Evolutionary conservation across 192 early-diverging fungal species (phyloP).

Genomic region (Linnemannia exigua): DNA sequence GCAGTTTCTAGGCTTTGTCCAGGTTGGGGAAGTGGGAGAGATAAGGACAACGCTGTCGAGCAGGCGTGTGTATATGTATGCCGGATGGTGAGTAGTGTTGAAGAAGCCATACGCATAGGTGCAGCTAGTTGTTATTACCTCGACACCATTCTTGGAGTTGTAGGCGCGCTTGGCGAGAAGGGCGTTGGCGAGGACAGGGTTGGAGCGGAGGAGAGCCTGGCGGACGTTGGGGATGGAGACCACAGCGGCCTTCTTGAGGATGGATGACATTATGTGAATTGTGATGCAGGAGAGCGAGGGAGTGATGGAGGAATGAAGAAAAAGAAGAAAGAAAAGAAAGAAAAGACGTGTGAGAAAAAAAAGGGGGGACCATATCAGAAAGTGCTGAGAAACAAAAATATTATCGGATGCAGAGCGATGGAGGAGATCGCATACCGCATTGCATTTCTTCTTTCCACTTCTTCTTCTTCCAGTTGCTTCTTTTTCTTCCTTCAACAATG

Average conservation of each 20-base stretch:
- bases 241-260: conserved; percentile 30
- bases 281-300: background rate
- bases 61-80: background rate
- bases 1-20: too few relatives aligned
- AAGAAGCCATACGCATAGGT: too few relatives aligned
- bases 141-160: conserved; percentile 27
- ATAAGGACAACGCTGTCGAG: background rate
- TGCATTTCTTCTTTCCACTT: too few relatives aligned
- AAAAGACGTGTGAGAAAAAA: background rate
- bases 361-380: background rate
- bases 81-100: background rate
- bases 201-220: conserved; percentile 27
- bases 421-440: too few relatives aligned
- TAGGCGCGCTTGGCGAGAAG: conserved; percentile 36
- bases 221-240: conserved; percentile 34
- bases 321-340: conserved; percentile 6
- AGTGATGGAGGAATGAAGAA: conserved; percentile 3
- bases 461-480: too few relatives aligned
- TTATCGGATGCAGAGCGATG: background rate
- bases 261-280: conserved; percentile 21
- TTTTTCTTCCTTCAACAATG: too few relatives aligned
- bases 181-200: conserved; percentile 27
- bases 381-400: background rate
- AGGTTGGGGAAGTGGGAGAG: too few relatives aligned
- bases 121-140: too few relatives aligned